Base-by-base conservation (phyloP, 2,329 filamentous ascomycete species). In the Dactylellina parvicollis region DNA sequence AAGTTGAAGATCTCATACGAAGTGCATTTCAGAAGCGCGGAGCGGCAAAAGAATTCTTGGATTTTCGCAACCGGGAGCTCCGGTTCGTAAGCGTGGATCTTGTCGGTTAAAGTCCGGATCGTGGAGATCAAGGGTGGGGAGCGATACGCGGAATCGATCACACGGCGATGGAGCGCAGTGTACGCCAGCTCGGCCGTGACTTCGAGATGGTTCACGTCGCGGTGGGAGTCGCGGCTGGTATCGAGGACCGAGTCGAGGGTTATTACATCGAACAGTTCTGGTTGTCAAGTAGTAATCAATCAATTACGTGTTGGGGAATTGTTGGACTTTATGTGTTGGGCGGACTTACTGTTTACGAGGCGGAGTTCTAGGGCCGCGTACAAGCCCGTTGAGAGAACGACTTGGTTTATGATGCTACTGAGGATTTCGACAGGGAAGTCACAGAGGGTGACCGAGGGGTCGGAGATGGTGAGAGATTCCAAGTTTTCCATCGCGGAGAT, bases 361-460 rank as follows among this genome's bases (percentile, higher is more conserved):
- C 66, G 57, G 10, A 72, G 50, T 42, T 72, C 66, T 3, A 72
- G 59, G 24, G 49, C 50, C 5, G 50, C 57, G 16, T 72, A 72
- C 38, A 72, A 59, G 12, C 57, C 49, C 7, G 57, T 64, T 8
- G 66, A 52, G 7, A 64, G 26, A n/a, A 72, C 38, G 28, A 52
- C 57, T 22, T 57, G 50, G 20, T 72, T 42, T 49, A 72, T 46
- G 42, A 72, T 59, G 16, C 18, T 28, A 5, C 66, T 42, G 7
- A 72, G 20, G 24, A 72, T 57, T 38, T 72, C 66, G 49, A 72
- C 36, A n/a, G 66, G 66, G 2, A 72, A 26, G 28, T 50, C 26
- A 4, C 16, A 24, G 22, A 72, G 12, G n/a, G 18, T n/a, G 4
- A 12, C 26, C 0, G 40, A 2, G 3, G 50, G n/a, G 16, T 69